Evolutionary conservation across 1,284 basidiomycete genomes (phyloP), one percentile per base, ranked within the genome.

Genomic region (Sanghuangporus weigelae): DNA sequence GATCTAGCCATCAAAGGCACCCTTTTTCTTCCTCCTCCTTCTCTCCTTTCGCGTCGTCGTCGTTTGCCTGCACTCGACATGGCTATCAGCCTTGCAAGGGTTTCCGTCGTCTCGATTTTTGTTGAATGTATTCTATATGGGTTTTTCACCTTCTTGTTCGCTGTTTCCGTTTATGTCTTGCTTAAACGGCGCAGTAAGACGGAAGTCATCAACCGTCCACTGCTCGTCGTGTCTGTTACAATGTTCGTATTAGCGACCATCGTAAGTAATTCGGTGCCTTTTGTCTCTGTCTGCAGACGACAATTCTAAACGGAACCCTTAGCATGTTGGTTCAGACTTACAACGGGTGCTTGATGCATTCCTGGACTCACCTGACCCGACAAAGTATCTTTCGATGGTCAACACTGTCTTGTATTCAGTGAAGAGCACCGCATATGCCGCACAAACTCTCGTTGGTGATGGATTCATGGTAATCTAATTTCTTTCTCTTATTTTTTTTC

Each of bases 381-480:
- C 46, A 14, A 49, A 35, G 21, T 56, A 65, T 57, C 58, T 73
- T 61, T 68, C 70, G 31, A 62, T 68, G 26, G 68, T 73, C n/a
- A 71, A 72, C 11, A 68, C 71, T n/a, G 70, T 71, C 35, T 71
- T 71, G 1, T 73, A 73, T 48, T 54, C 73, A 11, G 69, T 73
- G 35, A 72, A 73, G 31, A 74, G 70, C 38, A 67, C 71, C 16
- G 67, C 73, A 8, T 75, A 75, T 61, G 65, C 70, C 14, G 65
- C 68, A 10, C 74, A 76, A 66, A 75, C 74, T 1, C 61, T 76
- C 23, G 70, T 75, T 23, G 74, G 74, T 7, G 73, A 75, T 62
- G 70, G 72, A 39, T 72, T 75, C 26, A 70, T 74, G 64, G 74
- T 74, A 62, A 21, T 70, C 60, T 26, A 36, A 23, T 46, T 7